A percentile compares a stretch with the other conserved stretches of the same genome.
These are phyloP conservation scores for Xylariomycetidae sp. DNA, from an alignment of 2,329 filamentous ascomycete species.

Conservation along the genomic window DNA sequence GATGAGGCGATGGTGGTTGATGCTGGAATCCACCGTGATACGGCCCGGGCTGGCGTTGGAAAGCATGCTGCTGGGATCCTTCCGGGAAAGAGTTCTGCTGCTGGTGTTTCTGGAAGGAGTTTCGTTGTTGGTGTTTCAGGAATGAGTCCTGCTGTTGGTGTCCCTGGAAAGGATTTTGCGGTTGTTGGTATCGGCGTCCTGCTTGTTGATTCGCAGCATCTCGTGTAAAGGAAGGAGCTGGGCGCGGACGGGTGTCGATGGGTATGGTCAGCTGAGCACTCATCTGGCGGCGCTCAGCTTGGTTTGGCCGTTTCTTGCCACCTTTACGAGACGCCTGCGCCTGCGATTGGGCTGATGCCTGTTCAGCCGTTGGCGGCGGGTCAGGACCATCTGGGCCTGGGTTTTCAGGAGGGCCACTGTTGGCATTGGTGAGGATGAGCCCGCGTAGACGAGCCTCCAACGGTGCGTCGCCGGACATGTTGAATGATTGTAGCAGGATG, in stretches of 20 bases:
- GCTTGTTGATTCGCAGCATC: slow-evolving; percentile 11
- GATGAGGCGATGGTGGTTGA: slow-evolving; percentile 2
- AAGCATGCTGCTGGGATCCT: too few species aligned
- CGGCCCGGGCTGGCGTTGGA: too few species aligned
- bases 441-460: slow-evolving; percentile 53
- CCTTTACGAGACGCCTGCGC: slow-evolving; percentile 19
- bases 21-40: slow-evolving; percentile 13
- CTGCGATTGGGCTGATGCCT: neutral
- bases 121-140: too few species aligned
- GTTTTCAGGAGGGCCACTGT: slow-evolving; percentile 8
- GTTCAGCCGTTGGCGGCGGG: slow-evolving; percentile 8
- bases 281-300: slow-evolving; percentile 59
- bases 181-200: neutral
- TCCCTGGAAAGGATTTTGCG: slow-evolving; percentile 17
- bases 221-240: slow-evolving; percentile 20
- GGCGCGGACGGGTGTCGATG: slow-evolving; percentile 37
- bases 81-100: too few species aligned
- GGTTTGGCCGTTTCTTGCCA: slow-evolving; percentile 50
- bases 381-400: slow-evolving; percentile 5
- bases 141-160: slow-evolving; percentile 22
- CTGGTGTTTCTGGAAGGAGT: too few species aligned
- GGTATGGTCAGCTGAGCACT: slow-evolving; percentile 52
- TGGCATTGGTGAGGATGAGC: slow-evolving; percentile 52
- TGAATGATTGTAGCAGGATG: too few species aligned
- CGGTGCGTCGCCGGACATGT: slow-evolving; percentile 7